Conservation (phyloP, 768 basidiomycete species). For the Russula sp. region DNA sequence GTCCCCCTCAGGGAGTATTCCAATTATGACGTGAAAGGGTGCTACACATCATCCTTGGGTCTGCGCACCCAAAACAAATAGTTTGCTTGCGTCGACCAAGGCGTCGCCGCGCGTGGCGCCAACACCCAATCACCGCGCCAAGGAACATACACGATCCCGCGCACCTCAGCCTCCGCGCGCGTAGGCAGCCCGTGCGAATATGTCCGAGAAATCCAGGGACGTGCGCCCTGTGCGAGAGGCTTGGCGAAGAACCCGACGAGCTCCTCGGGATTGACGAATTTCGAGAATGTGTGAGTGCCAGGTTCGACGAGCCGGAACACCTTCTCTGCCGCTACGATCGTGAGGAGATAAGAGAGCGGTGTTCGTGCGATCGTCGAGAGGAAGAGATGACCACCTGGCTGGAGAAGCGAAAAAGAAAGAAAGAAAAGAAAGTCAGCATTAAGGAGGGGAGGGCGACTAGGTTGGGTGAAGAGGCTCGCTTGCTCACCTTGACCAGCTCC, state of each 20-base stretch:
- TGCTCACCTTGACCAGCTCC: slow-evolving; percentile 74
- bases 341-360: slow-evolving; percentile 61
- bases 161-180: slow-evolving; percentile 68
- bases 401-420: not conserved
- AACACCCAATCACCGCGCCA: slow-evolving; percentile 63
- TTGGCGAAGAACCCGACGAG: slow-evolving; percentile 75
- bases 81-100: slow-evolving; percentile 52
- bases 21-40: not conserved
- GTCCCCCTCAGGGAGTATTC: too few species aligned
- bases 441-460: not conserved
- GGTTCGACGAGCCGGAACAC: slow-evolving; percentile 70
- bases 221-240: slow-evolving; percentile 34
- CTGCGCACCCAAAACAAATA: slow-evolving; percentile 88
- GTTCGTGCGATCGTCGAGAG: slow-evolving; percentile 92
- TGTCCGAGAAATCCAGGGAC: slow-evolving; percentile 56
- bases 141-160: slow-evolving; percentile 73
- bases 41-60: slow-evolving; percentile 32
- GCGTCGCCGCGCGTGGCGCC: slow-evolving; percentile 47
- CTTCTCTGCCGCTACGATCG: slow-evolving; percentile 76
- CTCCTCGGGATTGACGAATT: slow-evolving; percentile 85
- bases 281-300: slow-evolving; percentile 89
- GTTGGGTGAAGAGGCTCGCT: too few species aligned
- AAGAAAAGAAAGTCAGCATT: not conserved
- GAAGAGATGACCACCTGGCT: slow-evolving; percentile 96
- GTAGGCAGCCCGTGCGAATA: slow-evolving; percentile 45